These are phyloP conservation scores for Bruguiera gymnorhiza DNA, from an alignment of 345 rosid genomes.

Conservation along the genomic window DNA sequence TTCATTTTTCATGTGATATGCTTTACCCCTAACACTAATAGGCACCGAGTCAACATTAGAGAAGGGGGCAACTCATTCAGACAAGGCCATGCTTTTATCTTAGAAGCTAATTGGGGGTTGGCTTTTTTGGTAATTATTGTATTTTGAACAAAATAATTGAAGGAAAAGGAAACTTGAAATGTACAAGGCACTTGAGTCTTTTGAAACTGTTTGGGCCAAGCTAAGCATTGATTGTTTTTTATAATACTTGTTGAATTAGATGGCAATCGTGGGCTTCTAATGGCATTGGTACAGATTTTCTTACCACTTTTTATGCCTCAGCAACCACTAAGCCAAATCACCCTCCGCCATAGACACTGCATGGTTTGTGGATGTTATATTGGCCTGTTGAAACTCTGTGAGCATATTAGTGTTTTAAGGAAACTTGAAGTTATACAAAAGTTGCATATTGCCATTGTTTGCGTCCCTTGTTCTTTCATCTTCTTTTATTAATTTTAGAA, in stretches of 20 bases:
- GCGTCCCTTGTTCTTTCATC: neutral
- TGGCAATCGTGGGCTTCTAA: constrained; percentile 1
- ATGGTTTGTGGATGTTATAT: neutral
- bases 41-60: no score
- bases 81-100: no score
- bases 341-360: neutral
- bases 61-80: no score
- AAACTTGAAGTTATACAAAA: neutral
- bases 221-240: neutral
- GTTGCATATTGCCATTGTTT: neutral
- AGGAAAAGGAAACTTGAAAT: no score
- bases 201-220: no score
- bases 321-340: neutral
- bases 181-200: no score
- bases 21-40: no score
- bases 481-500: neutral
- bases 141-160: no score
- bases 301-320: neutral
- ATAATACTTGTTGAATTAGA: neutral
- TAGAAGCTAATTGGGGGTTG: no score
- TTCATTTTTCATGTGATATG: no score
- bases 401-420: neutral
- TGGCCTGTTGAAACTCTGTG: neutral
- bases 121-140: no score
- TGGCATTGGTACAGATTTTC: neutral